Evolutionary conservation across 129 eudicot genomes (phyloP), one percentile per base, ranked within the genome.

Genomic region (Gnaphalium uliginosum): DNA sequence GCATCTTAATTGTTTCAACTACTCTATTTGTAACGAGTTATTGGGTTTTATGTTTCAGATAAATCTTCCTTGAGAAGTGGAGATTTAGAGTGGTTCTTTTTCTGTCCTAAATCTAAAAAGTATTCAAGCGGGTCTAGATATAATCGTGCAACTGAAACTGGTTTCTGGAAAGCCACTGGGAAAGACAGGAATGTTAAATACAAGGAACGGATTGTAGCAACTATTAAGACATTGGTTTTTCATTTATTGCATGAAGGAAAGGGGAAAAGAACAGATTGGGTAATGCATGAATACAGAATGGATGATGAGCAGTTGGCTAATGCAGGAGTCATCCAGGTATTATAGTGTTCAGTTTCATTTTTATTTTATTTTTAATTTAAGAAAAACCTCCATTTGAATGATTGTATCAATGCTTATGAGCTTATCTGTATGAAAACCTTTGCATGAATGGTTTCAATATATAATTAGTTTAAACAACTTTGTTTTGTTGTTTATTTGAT

Each of bases 81-180:
- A 75, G 97, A 92, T 75, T 75, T 80, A 0, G 88, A 92, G 79
- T 89, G 93, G 96, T 92, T 68, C 82, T 92, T 92, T 54, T 92
- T 87, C 78, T 87, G 91, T 68, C 97, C 97, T 0, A 92, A 82
- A 48, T 85, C 84, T 78, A 86, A 27, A 76, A 92, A 87, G 69
- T 89, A 92, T 77, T 76, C 88, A 30, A 78, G 69, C 29, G 96
- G 97, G 37, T 60, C 53, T n/a, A 80, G 97, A 77, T 39, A 65
- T 27, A 89, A 89, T 41, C 96, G 97, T 18, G 54, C 88, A 48
- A 87, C 97, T 27, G 79, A 87, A 78, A 18, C 13, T 43, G 97
- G 97, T 46, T 89, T 64, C 64, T 92, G 97, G 97, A 92, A 92
- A 81, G 82, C 93, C 19, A 92, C 97, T 0, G 97, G 97, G 35